Percentiles rank a stretch among this genome's conserved stretches.
These are phyloP conservation scores for Theobroma cacao DNA, from an alignment of 345 rosid genomes.

Conservation along the genomic window DNA sequence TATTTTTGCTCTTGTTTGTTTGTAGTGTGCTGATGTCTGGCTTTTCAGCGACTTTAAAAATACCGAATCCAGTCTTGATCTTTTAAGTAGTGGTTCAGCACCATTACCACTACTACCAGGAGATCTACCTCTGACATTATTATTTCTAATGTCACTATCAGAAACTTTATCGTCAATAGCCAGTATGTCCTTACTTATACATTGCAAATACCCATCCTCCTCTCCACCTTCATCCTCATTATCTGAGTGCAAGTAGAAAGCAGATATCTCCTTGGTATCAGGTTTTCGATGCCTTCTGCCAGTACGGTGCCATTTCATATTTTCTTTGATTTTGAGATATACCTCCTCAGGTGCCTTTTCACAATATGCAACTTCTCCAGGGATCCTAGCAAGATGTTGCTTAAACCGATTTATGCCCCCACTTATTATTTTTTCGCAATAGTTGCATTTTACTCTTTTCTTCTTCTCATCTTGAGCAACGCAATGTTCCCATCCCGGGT, in stretches of 20 bases:
- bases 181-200: conserved; percentile 39
- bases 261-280: conserved; percentile 45
- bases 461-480: conserved; percentile 78
- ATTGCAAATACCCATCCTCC: conserved; percentile 40
- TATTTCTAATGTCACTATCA: conserved; percentile 41
- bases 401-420: conserved; percentile 84
- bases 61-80: conserved; percentile 50
- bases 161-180: conserved; percentile 47
- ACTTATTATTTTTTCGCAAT: conserved; percentile 65
- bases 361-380: conserved; percentile 78
- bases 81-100: conserved; percentile 45
- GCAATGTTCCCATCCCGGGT: conserved; percentile 87
- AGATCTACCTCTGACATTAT: conserved; percentile 37
- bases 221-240: conserved; percentile 56
- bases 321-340: conserved; percentile 68
- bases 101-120: conserved; percentile 39
- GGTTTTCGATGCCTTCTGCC: conserved; percentile 59
- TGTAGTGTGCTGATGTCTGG: conserved; percentile 37
- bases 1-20: conserved; percentile 32
- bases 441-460: conserved; percentile 74
- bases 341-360: conserved; percentile 72
- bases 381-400: conserved; percentile 80
- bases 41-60: conserved; percentile 37
- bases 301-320: conserved; percentile 79
- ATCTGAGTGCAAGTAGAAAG: conserved; percentile 42